Base-by-base conservation (phyloP, 768 basidiomycete genomes). In the Suillus sp. region DNA sequence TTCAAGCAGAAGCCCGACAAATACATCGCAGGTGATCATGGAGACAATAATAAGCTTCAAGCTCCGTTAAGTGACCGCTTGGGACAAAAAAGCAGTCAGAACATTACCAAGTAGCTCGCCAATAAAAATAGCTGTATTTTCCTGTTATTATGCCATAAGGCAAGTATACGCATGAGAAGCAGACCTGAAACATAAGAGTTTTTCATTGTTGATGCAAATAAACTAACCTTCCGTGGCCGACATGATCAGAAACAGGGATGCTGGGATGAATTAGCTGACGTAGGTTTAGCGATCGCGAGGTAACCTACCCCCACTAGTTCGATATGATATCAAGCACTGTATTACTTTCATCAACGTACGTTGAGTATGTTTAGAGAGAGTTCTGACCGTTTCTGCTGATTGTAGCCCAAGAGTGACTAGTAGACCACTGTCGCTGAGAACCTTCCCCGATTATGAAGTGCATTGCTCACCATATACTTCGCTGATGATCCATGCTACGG, bases 101-200 rank as follows among this genome's bases (percentile, higher is more conserved):
- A 34, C 1, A 9, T 60, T 27, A 66, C 65, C 25, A 11, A 20
- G 25, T 64, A 66, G 38, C 55, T 56, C 14, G 57, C 22, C 51
- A 56, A 48, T 20, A 66, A 47, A 30, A 64, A 30, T 27, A 16
- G 50, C 14, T 38, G 27, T 27, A 55, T 63, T 4, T 54, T 48
- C n/a, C 5, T 43, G 25, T 37, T 37, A 18, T 34, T 22, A 40
- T 60, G 50, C 59, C 62, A 64, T 10, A 64, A 60, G 6, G 65
- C 65, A 42, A 64, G 63, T 22, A 58, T 64, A 40, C 65, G 65
- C 32, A 64, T 58, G 5, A 66, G 54, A 40, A 66, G 63, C 5
- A 66, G 59, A n/a, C 65, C 65, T 65, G 10, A 59, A 59, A 32
- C 6, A 6, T 25, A 27, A n/a, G n/a, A 5, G 3, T 4, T 25